Conservation (phyloP, 2,329 filamentous ascomycete species). For the Aureobasidium sp. region DNA sequence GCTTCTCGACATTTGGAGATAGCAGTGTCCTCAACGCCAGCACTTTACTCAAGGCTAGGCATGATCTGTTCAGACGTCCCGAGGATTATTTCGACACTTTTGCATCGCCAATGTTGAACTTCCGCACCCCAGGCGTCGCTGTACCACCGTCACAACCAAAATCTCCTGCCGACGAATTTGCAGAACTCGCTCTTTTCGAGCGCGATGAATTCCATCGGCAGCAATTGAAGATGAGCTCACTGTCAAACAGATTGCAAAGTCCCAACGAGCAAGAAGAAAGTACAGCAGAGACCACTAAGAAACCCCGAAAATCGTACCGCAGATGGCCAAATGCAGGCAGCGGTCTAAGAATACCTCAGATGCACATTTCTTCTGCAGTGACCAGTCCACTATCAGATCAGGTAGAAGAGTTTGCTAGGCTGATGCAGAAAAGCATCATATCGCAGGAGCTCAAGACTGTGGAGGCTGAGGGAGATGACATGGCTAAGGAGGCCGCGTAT, state of each 20-base stretch:
- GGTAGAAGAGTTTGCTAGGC: constrained; percentile 33
- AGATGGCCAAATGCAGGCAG: constrained; percentile 37
- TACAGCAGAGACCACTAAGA: constrained; percentile 6
- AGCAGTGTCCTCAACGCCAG: constrained; percentile 1
- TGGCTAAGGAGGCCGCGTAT: constrained; percentile 14
- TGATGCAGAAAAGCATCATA: constrained; percentile 34
- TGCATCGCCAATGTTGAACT: constrained; percentile 44
- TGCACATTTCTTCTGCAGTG: constrained; percentile 34
- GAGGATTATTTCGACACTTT: constrained; percentile 44
- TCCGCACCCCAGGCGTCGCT: constrained; percentile 37
- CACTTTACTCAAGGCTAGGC: constrained; percentile 30
- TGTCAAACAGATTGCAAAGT: constrained; percentile 14
- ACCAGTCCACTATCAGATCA: constrained; percentile 35
- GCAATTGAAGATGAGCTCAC: constrained; percentile 20
- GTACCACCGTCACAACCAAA: constrained; percentile 19
- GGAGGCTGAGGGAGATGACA: constrained; percentile 15
- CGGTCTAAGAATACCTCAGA: constrained; percentile 34
- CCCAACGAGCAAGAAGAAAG: background rate
- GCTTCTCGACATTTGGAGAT: constrained; percentile 4
- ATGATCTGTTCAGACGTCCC: constrained; percentile 34
- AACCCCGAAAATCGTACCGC: constrained; percentile 27
- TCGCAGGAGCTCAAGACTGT: constrained; percentile 21
- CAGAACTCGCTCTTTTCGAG: constrained; percentile 23
- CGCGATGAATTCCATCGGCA: constrained; percentile 25
- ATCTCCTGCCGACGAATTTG: constrained; percentile 27